A percentile compares a stretch with the other conserved stretches of the same genome.
Evolutionary conservation across 768 basidiomycete species (phyloP).

Genomic region (Phaeotremella skinneri): DNA sequence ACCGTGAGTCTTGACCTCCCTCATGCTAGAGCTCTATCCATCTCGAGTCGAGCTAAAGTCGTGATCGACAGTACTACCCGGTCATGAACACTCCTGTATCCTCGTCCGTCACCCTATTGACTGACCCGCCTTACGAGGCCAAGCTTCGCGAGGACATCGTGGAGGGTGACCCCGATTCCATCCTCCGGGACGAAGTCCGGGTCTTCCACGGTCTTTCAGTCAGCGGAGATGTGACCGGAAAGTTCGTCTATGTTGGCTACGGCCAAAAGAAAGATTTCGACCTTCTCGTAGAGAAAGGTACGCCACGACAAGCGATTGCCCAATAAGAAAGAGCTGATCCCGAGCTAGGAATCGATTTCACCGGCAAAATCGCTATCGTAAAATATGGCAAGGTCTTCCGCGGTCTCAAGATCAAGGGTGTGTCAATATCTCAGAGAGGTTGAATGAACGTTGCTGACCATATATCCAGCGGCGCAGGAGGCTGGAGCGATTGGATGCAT

Average conservation of each 20-base stretch:
- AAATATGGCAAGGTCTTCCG: constrained; percentile 73
- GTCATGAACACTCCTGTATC: constrained; percentile 75
- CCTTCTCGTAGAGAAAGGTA: constrained; percentile 61
- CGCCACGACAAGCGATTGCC: constrained; percentile 8
- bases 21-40: background rate
- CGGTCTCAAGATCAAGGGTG: constrained; percentile 69
- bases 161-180: constrained; percentile 69
- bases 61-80: constrained; percentile 65
- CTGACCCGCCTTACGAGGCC: constrained; percentile 62
- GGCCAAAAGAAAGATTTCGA: constrained; percentile 73
- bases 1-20: constrained; percentile 31
- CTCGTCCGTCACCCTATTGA: constrained; percentile 66
- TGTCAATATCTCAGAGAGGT: background rate
- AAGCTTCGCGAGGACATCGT: constrained; percentile 73
- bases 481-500: constrained; percentile 68
- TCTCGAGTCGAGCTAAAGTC: background rate
- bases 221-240: constrained; percentile 64
- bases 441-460: background rate
- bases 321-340: constrained; percentile 24
- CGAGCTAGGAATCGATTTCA: constrained; percentile 73
- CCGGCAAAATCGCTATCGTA: constrained; percentile 71
- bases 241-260: constrained; percentile 70
- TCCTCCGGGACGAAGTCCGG: constrained; percentile 66
- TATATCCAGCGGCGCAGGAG: constrained; percentile 64
- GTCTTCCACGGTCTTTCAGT: constrained; percentile 84